A percentile compares a stretch with the other conserved stretches of the same genome.
Conservation (phyloP, 306 rosid genomes). For the Lathyrus tuberosus region DNA sequence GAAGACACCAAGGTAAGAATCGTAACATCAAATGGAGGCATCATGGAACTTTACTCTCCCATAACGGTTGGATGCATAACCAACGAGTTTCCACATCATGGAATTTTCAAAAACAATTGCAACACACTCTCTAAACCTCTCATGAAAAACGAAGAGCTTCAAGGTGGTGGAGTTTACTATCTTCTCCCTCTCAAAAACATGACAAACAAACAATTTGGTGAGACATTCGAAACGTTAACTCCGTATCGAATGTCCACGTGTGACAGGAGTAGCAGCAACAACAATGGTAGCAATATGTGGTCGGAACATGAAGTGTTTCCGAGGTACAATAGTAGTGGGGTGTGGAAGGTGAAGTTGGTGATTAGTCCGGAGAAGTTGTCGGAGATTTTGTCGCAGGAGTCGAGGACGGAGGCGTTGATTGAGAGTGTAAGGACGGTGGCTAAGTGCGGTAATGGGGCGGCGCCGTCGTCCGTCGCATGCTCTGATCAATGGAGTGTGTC, state of each 20-base stretch:
- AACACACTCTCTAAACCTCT: conserved; percentile 57
- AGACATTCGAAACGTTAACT: conserved; percentile 38
- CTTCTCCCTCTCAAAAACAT: conserved; percentile 61
- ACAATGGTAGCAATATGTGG: conserved; percentile 8
- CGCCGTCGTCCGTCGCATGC: conserved; percentile 53
- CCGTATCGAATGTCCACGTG: conserved; percentile 72
- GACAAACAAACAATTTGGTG: background rate
- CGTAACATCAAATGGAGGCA: conserved; percentile 66
- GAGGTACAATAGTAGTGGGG: conserved; percentile 60
- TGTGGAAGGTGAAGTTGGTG: conserved; percentile 88
- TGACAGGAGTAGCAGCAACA: conserved; percentile 16
- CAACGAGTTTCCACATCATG: conserved; percentile 69
- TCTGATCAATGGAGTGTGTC: conserved; percentile 78
- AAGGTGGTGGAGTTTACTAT: conserved; percentile 57
- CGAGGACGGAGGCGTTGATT: conserved; percentile 70
- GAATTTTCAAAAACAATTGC: conserved; percentile 52
- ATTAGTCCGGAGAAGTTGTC: conserved; percentile 74
- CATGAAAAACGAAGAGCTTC: conserved; percentile 59
- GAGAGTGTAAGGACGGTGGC: conserved; percentile 86
- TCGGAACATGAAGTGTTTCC: conserved; percentile 62
- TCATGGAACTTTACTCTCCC: conserved; percentile 73
- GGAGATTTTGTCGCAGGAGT: conserved; percentile 70
- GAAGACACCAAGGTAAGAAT: conserved; percentile 56
- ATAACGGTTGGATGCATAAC: conserved; percentile 62
- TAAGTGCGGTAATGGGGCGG: conserved; percentile 58